Percentiles rank a stretch among this genome's conserved stretches.
These are phyloP conservation scores for Peterozyma toletana DNA, from an alignment of 805 yeast genomes.

Conservation along the genomic window DNA sequence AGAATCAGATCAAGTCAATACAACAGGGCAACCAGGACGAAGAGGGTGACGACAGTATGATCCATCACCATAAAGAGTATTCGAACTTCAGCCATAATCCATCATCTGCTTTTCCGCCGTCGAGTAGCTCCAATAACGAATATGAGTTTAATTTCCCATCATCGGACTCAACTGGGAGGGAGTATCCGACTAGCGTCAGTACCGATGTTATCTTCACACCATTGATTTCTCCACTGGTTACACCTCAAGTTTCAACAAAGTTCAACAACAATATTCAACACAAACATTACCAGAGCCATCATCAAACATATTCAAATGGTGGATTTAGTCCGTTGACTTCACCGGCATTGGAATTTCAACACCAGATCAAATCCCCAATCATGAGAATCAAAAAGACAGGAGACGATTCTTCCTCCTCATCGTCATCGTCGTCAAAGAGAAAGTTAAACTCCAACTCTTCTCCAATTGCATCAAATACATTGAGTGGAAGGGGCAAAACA, in stretches of 20 bases:
- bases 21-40: background rate
- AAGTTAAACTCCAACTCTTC: background rate
- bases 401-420: background rate
- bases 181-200: constrained; percentile 20
- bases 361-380: constrained; percentile 14
- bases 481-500: background rate
- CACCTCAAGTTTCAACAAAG: constrained; percentile 66
- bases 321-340: constrained; percentile 51
- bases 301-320: constrained; percentile 12
- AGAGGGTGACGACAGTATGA: background rate
- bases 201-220: constrained; percentile 70
- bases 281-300: background rate
- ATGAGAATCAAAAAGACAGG: constrained; percentile 11
- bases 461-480: background rate
- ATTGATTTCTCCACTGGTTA: constrained; percentile 66
- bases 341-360: constrained; percentile 54
- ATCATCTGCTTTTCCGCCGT: background rate
- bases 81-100: background rate
- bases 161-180: background rate
- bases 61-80: background rate
- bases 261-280: constrained; percentile 21
- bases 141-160: background rate
- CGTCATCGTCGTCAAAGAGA: background rate
- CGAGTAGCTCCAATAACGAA: background rate
- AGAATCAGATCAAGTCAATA: no score